These are phyloP conservation scores for Hawksworthiomyces lignivorus DNA, from an alignment of 2,329 filamentous ascomycete genomes.

Conservation along the genomic window DNA sequence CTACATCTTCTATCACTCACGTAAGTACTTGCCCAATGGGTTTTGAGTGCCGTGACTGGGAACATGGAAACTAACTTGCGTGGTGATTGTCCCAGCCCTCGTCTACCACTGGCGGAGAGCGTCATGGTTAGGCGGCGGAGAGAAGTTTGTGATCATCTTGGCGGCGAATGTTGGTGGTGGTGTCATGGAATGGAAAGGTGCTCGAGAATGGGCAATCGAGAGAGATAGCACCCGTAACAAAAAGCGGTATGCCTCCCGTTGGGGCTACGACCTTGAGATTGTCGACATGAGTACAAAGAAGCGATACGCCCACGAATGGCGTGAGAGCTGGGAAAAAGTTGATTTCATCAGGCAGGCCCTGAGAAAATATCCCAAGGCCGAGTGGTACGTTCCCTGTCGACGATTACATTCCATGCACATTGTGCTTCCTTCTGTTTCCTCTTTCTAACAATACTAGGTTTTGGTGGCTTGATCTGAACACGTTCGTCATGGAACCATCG, in stretches of 20 bases:
- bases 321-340: constrained; percentile 98
- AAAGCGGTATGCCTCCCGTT: constrained; percentile 73
- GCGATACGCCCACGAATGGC: constrained; percentile 96
- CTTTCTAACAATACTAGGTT: constrained; percentile 58
- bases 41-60: background rate
- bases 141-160: constrained; percentile 87
- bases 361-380: constrained; percentile 88
- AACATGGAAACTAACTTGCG: background rate
- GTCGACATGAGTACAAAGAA: constrained; percentile 99
- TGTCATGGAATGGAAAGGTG: constrained; percentile 98
- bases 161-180: constrained; percentile 92
- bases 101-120: constrained; percentile 62
- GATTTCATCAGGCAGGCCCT: constrained; percentile 84
- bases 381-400: constrained; percentile 59
- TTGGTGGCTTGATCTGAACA: constrained; percentile 98
- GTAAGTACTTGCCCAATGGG: constrained; percentile 45
- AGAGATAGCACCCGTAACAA: constrained; percentile 95
- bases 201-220: constrained; percentile 96
- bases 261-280: constrained; percentile 94
- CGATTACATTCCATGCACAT: background rate
- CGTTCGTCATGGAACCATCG: constrained; percentile 92
- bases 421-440: background rate
- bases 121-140: constrained; percentile 68
- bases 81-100: constrained; percentile 34
- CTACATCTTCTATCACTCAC: constrained; percentile 61